Conservation (phyloP, 192 early-diverging fungal genomes). For the Martensiomyces pterosporus region DNA sequence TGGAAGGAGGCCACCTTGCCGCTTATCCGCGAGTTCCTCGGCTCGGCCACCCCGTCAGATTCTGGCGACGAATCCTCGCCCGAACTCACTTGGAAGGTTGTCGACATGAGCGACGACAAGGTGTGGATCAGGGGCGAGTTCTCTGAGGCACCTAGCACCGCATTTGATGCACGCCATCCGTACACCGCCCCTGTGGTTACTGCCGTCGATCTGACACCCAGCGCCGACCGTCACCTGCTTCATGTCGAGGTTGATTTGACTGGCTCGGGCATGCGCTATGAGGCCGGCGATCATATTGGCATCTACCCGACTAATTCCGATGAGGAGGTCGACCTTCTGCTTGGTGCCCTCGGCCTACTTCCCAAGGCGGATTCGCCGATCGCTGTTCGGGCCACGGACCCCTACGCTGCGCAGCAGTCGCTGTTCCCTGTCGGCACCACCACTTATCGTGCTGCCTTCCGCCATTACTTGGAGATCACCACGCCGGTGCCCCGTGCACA, state of each 20-base stretch:
- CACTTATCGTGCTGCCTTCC: conserved; percentile 79
- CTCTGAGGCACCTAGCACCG: conserved; percentile 17
- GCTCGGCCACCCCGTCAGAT: conserved; percentile 39
- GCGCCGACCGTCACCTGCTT: conserved; percentile 74
- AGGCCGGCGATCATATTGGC: conserved; percentile 93
- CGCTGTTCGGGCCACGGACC: conserved; percentile 66
- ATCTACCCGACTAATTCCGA: conserved; percentile 88
- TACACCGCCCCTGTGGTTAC: conserved; percentile 63
- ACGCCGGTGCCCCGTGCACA: conserved; percentile 65
- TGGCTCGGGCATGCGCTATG: conserved; percentile 78
- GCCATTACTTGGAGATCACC: conserved; percentile 88
- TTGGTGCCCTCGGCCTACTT: conserved; percentile 56
- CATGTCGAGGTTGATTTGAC: conserved; percentile 92
- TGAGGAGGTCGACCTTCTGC: conserved; percentile 64
- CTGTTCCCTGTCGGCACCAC: conserved; percentile 88
- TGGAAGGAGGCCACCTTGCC: conserved; percentile 91
- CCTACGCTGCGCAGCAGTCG: conserved; percentile 66
- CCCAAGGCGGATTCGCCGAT: conserved; percentile 68
- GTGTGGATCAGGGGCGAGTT: conserved; percentile 39
- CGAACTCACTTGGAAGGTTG: conserved; percentile 54
- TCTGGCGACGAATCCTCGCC: conserved; percentile 25
- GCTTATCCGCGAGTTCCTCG: conserved; percentile 68
- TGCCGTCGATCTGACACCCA: conserved; percentile 65
- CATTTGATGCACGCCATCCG: conserved; percentile 87
- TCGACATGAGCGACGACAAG: conserved; percentile 50